These are phyloP conservation scores for Dendrocalamus latiflorus DNA, from an alignment of 202 grass and related monocot species.

Conservation along the genomic window DNA sequence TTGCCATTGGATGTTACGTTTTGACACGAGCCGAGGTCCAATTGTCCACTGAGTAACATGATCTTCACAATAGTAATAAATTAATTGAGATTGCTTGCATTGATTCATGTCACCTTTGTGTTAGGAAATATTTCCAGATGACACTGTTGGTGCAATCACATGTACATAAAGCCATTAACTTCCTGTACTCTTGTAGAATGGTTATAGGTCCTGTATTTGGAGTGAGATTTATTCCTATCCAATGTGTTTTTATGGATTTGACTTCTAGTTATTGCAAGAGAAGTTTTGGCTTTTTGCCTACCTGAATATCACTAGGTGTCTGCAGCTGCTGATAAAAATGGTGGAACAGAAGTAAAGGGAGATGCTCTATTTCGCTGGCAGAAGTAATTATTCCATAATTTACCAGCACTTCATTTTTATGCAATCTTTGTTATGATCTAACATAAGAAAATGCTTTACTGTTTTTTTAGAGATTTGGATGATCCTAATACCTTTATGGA, in stretches of 20 bases:
- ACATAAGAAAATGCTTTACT: constrained; percentile 17
- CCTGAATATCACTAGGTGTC: constrained; percentile 67
- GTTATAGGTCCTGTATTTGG: background rate
- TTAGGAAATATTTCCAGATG: background rate
- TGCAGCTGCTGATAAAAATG: constrained; percentile 45
- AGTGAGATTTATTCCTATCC: background rate
- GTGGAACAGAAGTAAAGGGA: constrained; percentile 58
- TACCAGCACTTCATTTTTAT: background rate
- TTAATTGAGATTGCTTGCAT: background rate
- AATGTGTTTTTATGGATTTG: constrained; percentile 3
- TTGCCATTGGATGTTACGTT: background rate
- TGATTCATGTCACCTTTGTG: background rate
- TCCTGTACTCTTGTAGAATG: background rate
- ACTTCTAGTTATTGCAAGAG: background rate
- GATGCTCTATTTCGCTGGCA: constrained; percentile 93
- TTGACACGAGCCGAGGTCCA: background rate
- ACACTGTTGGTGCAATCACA: background rate
- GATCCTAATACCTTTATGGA: constrained; percentile 90
- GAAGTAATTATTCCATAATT: constrained; percentile 37
- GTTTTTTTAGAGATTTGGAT: constrained; percentile 58
- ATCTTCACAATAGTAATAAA: background rate
- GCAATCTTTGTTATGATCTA: constrained; percentile 7
- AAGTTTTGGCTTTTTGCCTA: constrained; percentile 26
- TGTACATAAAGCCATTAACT: background rate
- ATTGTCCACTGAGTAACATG: background rate